A percentile compares a stretch with the other conserved stretches of the same genome.
These are phyloP conservation scores for Apiotrichum brassicae DNA, from an alignment of 1,284 basidiomycete genomes.

Conservation along the genomic window DNA sequence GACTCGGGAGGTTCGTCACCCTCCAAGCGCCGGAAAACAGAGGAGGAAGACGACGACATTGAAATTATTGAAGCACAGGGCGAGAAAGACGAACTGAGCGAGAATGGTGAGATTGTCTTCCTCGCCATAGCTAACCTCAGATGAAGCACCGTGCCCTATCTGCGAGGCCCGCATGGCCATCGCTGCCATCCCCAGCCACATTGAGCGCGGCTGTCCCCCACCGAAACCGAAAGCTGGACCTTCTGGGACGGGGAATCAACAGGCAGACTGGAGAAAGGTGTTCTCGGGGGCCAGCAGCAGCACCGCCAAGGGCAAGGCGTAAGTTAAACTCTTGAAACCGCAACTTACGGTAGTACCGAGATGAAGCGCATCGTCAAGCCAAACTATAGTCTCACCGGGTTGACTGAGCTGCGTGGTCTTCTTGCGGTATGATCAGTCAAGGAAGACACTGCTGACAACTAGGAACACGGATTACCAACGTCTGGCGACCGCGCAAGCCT, in stretches of 20 bases:
- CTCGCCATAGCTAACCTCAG: constrained; percentile 16
- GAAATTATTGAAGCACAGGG: constrained; percentile 12
- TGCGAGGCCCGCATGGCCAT: constrained; percentile 35
- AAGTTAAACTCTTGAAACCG: constrained; percentile 8
- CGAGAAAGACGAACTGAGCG: constrained; percentile 25
- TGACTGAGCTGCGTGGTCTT: constrained; percentile 33
- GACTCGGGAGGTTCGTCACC: neutral
- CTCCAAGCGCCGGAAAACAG: constrained; percentile 7
- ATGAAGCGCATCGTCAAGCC: constrained; percentile 43
- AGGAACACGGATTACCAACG: constrained; percentile 38
- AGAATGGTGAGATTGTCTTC: constrained; percentile 27
- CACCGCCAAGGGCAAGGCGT: constrained; percentile 17
- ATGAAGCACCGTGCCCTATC: constrained; percentile 38
- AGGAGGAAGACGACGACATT: constrained; percentile 3
- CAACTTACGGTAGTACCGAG: constrained; percentile 19
- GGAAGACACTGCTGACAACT: too few species aligned
- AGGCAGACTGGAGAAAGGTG: constrained; percentile 44
- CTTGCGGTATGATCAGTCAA: constrained; percentile 31
- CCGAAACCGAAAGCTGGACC: constrained; percentile 19
- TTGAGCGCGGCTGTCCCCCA: constrained; percentile 42
- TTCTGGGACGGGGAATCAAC: constrained; percentile 28
- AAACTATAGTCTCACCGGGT: constrained; percentile 38
- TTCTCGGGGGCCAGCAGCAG: constrained; percentile 33
- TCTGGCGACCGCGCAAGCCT: constrained; percentile 36
- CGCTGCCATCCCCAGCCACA: constrained; percentile 35